Evolutionary conservation across 768 basidiomycete genomes (phyloP).

Genomic region (Boletus patriciae): DNA sequence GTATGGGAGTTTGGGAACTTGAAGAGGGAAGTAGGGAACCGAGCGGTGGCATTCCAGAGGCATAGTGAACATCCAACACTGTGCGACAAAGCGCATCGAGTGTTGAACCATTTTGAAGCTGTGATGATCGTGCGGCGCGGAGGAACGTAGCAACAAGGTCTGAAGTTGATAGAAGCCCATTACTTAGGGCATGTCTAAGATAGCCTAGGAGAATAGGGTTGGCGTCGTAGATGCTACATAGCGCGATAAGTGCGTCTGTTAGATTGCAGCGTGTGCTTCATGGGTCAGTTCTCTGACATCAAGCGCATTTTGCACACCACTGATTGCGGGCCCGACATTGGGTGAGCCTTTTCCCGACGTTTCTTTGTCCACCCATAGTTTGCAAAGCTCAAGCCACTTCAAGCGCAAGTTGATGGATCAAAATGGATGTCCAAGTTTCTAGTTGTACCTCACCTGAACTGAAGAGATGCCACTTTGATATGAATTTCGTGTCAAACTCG

Average conservation of each 20-base stretch:
- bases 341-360: conserved; percentile 35
- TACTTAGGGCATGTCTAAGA: conserved; percentile 56
- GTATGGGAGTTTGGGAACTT: conserved; percentile 48
- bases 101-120: conserved; percentile 63
- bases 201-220: conserved; percentile 68
- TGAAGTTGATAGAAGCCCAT: conserved; percentile 54
- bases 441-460: conserved; percentile 48
- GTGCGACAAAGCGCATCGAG: conserved; percentile 69
- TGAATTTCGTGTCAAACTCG: conserved; percentile 68
- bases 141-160: conserved; percentile 67
- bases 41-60: conserved; percentile 50
- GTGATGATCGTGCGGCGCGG: conserved; percentile 61
- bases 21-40: conserved; percentile 55
- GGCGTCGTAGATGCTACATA: conserved; percentile 70
- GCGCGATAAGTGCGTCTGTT: conserved; percentile 65
- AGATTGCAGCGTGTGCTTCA: neutral
- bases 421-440: neutral
- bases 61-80: conserved; percentile 63
- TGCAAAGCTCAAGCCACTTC: conserved; percentile 72
- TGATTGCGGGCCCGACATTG: conserved; percentile 54
- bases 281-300: conserved; percentile 1
- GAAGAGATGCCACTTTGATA: conserved; percentile 70
- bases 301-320: conserved; percentile 43
- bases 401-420: neutral
- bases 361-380: conserved; percentile 57